Base-by-base conservation (phyloP, 1,139 yeast genomes). In the Taiozyma sp. region DNA sequence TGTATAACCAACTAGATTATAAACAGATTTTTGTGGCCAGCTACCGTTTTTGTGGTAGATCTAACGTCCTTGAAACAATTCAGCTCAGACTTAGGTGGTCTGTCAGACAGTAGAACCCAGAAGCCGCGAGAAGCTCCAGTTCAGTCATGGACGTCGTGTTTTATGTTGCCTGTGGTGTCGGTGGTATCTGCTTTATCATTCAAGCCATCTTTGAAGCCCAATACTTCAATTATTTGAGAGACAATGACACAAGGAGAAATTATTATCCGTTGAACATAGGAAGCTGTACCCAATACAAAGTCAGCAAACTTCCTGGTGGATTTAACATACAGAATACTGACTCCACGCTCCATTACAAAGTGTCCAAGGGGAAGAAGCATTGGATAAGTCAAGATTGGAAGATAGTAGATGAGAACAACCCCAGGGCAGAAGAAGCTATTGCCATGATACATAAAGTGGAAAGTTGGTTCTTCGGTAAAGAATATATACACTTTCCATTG, bases 261-360 rank as follows among this genome's bases (percentile, higher is more conserved):
- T 53, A 48, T 34, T 56, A 48, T 38, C 57, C 54, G 12, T 44
- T 54, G 30, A 46, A 51, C 19, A 48, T 46, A 19, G 40, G 14
- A 9, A 24, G 6, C 13, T 38, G 40, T 10, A 38, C 40, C 2
- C 13, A 16, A 9, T 38, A 38, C 14, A 38, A 16, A 6, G 14
- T 38, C 23, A 8, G 24, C 22, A 19, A 38, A 19, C 8, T 10
- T 8, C 7, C 22, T 23, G 24, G n/a, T 19, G 40, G 24, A 5
- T 12, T 19, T 14, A 16, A 12, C 24, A 12, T 38, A 8, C 40
- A 38, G 14, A 10, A 9, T 7, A 16, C 13, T 9, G 24, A 38
- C 40, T 38, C 24, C 8, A 19, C 40, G 8, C 22, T 38, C 24
- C 40, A 38, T 19, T 38, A 38, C 24, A 38, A 38, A 22, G 24